Evolutionary conservation across 768 basidiomycete species (phyloP).

Genomic region (Boletellus emodensis): DNA sequence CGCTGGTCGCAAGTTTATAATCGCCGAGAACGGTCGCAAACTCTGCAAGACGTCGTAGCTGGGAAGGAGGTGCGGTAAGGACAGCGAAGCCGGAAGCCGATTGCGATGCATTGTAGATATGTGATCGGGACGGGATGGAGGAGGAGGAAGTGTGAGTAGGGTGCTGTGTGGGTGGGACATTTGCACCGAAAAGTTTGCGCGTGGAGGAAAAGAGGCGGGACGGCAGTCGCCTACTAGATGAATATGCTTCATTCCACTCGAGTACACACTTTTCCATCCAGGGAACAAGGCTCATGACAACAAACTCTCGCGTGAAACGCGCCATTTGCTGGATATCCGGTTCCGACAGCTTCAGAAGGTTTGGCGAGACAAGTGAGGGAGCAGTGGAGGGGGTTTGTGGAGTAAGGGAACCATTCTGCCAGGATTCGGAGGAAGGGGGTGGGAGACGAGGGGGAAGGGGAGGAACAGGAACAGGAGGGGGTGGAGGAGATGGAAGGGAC

Average conservation of each 20-base stretch:
- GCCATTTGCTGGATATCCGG: constrained; percentile 71
- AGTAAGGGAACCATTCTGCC: constrained; percentile 15
- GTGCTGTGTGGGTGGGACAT: constrained; percentile 45
- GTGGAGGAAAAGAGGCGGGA: constrained; percentile 86
- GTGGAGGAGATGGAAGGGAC: constrained; percentile 55
- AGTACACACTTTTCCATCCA: constrained; percentile 96
- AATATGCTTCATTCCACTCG: constrained; percentile 91
- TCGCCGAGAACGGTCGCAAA: constrained; percentile 93
- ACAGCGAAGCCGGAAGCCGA: constrained; percentile 13
- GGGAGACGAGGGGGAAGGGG: constrained; percentile 66
- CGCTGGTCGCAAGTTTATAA: constrained; percentile 71
- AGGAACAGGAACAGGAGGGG: constrained; percentile 65
- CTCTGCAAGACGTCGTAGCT: constrained; percentile 87
- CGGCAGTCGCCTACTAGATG: constrained; percentile 72
- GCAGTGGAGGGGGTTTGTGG: not conserved
- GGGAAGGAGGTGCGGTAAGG: constrained; percentile 46
- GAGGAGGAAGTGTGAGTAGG: constrained; percentile 39
- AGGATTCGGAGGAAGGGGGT: constrained; percentile 32
- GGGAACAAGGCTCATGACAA: constrained; percentile 84
- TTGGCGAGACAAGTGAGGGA: constrained; percentile 12
- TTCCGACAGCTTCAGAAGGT: constrained; percentile 53
- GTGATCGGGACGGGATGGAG: constrained; percentile 33
- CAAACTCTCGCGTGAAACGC: constrained; percentile 81
- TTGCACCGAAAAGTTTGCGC: constrained; percentile 74
- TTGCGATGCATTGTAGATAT: constrained; percentile 37